Percentiles rank a stretch among this genome's conserved stretches.
These are phyloP conservation scores for Phoma herbarum DNA, from an alignment of 2,329 filamentous ascomycete genomes.

Conservation along the genomic window DNA sequence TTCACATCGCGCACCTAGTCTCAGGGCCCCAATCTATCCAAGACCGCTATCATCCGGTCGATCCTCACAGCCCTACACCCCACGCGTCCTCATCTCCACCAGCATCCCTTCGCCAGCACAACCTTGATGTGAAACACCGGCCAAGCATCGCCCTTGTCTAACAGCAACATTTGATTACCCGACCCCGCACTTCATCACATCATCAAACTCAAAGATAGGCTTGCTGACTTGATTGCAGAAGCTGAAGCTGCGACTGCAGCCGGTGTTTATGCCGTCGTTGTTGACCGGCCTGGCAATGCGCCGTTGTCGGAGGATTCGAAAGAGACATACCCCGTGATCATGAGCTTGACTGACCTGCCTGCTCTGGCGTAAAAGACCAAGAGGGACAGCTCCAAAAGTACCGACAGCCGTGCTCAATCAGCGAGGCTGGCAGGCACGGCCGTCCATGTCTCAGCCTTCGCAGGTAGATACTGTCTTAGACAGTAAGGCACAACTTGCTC, in stretches of 20 bases:
- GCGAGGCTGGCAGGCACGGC: neutral
- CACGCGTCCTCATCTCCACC: conserved; percentile 6
- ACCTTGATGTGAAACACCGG: conserved; percentile 19
- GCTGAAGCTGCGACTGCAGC: conserved; percentile 56
- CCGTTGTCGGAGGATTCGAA: conserved; percentile 55
- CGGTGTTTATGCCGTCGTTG: conserved; percentile 54
- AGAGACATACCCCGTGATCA: conserved; percentile 37
- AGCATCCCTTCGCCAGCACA: conserved; percentile 6
- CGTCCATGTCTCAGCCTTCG: neutral
- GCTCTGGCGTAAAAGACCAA: conserved; percentile 1
- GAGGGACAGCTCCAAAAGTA: neutral
- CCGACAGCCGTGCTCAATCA: neutral
- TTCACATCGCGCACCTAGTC: neutral
- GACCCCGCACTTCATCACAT: conserved; percentile 21
- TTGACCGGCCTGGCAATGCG: conserved; percentile 74
- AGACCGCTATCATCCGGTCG: conserved; percentile 22
- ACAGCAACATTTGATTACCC: conserved; percentile 16
- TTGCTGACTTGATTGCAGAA: conserved; percentile 46
- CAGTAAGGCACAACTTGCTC: neutral
- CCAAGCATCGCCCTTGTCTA: conserved; percentile 14
- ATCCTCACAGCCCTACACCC: conserved; percentile 13
- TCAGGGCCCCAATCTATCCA: conserved; percentile 6
- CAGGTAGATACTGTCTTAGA: neutral
- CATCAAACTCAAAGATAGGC: conserved; percentile 12
- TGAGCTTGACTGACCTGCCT: conserved; percentile 51